These are phyloP conservation scores for Dittrichia graveolens DNA, from an alignment of 129 eudicot species.

Conservation along the genomic window DNA sequence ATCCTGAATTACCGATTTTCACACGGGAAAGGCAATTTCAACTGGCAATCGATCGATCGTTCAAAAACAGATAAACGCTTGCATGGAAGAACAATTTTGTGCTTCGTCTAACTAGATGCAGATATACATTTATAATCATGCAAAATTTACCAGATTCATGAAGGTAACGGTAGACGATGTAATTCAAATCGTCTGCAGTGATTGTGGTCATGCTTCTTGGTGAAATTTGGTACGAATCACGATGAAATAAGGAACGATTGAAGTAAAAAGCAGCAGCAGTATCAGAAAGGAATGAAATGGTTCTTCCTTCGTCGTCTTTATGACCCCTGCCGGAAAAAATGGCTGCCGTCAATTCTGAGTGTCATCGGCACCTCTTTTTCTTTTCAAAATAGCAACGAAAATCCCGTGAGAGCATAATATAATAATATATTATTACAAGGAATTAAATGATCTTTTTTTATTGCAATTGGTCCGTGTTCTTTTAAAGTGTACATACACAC, in stretches of 20 bases:
- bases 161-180: conserved; percentile 60
- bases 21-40: conserved; percentile 8
- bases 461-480: no score
- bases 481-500: no score
- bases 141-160: conserved; percentile 51
- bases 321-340: conserved; percentile 23
- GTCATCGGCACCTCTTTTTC: neutral
- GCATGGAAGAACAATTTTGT: conserved; percentile 9
- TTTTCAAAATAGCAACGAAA: neutral
- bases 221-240: neutral
- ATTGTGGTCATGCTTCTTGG: conserved; percentile 34
- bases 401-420: conserved; percentile 10
- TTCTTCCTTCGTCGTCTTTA: conserved; percentile 1
- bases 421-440: neutral
- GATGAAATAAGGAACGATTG: conserved; percentile 16
- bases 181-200: conserved; percentile 53
- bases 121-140: neutral
- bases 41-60: neutral
- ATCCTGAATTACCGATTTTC: neutral
- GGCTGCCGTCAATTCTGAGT: neutral
- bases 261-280: neutral
- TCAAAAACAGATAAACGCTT: conserved; percentile 8
- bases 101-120: neutral
- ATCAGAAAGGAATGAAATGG: conserved; percentile 1
- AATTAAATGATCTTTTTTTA: no score